These are phyloP conservation scores for Tylopilus felleus DNA, from an alignment of 768 basidiomycete species.

Conservation along the genomic window DNA sequence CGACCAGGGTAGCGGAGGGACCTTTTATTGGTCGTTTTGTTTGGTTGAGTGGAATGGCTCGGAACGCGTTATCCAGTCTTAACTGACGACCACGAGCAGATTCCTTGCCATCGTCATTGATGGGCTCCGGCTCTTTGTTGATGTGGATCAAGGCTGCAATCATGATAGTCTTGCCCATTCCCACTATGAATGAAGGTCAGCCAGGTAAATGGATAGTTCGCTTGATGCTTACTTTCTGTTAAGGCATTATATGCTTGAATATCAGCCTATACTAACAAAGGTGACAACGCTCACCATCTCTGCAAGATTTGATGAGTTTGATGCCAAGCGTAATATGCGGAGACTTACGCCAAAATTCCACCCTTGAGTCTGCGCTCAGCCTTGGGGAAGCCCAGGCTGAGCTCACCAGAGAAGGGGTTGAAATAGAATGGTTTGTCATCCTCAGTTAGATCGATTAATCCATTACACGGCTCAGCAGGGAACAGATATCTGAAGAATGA, in stretches of 20 bases:
- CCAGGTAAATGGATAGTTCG: neutral
- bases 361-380: constrained; percentile 75
- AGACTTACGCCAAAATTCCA: constrained; percentile 83
- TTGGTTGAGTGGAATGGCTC: constrained; percentile 38
- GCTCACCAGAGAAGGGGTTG: constrained; percentile 88
- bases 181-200: constrained; percentile 51
- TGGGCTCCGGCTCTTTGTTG: constrained; percentile 50
- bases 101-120: constrained; percentile 26
- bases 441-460: constrained; percentile 73
- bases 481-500: constrained; percentile 62
- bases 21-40: constrained; percentile 24
- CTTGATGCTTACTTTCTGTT: constrained; percentile 47
- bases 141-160: constrained; percentile 85
- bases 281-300: constrained; percentile 32
- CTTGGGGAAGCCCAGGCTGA: constrained; percentile 81
- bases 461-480: constrained; percentile 54
- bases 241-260: neutral
- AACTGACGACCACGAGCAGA: constrained; percentile 51
- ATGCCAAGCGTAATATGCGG: neutral
- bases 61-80: constrained; percentile 63
- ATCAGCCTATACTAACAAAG: constrained; percentile 2
- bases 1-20: constrained; percentile 75
- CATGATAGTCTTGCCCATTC: constrained; percentile 97
- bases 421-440: constrained; percentile 83
- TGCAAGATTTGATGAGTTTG: constrained; percentile 16